Percentiles rank a stretch among this genome's conserved stretches.
Evolutionary conservation across 2,329 filamentous ascomycete species (phyloP).

Genomic region (Aspergillus sp.): DNA sequence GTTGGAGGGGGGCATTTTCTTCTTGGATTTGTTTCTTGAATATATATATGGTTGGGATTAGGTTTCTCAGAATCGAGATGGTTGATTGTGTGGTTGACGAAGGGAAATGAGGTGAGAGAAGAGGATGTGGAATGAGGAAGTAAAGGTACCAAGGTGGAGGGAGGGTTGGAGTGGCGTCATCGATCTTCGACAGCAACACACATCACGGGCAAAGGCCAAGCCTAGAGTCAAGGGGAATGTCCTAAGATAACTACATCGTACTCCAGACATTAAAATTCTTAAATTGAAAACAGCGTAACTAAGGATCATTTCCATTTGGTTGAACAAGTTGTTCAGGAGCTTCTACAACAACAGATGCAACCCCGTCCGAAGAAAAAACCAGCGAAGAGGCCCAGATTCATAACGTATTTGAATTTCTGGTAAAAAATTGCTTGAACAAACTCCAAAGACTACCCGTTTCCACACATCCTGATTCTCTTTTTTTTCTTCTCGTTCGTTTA

Average conservation of each 20-base stretch:
- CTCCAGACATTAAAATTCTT: not conserved
- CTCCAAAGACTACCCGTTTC: conserved; percentile 36
- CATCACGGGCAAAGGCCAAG: too few relatives aligned
- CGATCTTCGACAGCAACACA: not conserved
- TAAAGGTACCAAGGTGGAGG: not conserved
- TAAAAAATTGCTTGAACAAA: conserved; percentile 35
- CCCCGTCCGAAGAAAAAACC: conserved; percentile 18
- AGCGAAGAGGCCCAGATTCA: conserved; percentile 39
- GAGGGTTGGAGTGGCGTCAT: not conserved
- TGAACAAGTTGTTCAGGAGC: not conserved
- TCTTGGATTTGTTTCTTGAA: too few relatives aligned
- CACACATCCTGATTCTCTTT: conserved; percentile 23
- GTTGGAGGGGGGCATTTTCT: conserved; percentile 13
- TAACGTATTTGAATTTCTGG: conserved; percentile 27
- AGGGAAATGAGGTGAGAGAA: not conserved
- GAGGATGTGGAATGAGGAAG: not conserved
- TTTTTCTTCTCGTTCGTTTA: conserved; percentile 54
- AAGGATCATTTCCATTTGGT: conserved; percentile 32
- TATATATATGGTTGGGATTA: too few relatives aligned
- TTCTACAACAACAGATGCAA: not conserved
- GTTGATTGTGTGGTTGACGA: not conserved
- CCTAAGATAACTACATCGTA: not conserved
- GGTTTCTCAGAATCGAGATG: not conserved
- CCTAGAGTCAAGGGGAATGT: too few relatives aligned
- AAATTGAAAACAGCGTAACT: conserved; percentile 22